These are phyloP conservation scores for Xylaria telfairii DNA, from an alignment of 495 filamentous ascomycete genomes.

Conservation along the genomic window DNA sequence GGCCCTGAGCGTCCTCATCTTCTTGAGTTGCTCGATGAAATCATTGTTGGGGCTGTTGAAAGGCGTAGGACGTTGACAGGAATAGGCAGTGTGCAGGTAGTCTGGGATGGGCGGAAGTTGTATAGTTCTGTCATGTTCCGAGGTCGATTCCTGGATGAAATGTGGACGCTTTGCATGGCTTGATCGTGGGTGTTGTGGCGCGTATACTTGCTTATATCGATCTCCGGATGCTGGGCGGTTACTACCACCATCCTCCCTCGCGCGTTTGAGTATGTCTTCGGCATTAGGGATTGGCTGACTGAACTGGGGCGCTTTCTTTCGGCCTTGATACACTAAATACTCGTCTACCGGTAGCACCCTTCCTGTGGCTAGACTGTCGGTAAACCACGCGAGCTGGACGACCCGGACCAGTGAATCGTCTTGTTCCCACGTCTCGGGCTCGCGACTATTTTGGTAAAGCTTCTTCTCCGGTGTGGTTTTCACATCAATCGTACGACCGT, in stretches of 20 bases:
- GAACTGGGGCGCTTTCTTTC: slow-evolving; percentile 34
- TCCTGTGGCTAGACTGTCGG: slow-evolving; percentile 61
- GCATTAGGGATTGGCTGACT: slow-evolving; percentile 12
- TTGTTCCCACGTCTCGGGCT: slow-evolving; percentile 12
- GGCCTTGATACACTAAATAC: slow-evolving; percentile 73
- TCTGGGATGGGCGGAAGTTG: slow-evolving; percentile 66
- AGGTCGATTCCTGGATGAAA: slow-evolving; percentile 70
- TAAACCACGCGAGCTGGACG: slow-evolving; percentile 78
- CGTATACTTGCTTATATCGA: slow-evolving; percentile 3
- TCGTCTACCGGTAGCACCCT: slow-evolving; percentile 61
- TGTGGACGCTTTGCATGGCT: slow-evolving; percentile 44
- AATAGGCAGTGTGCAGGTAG: slow-evolving; percentile 75
- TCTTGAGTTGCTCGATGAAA: slow-evolving; percentile 78
- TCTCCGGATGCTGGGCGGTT: slow-evolving; percentile 20
- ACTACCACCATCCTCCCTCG: slow-evolving; percentile 37
- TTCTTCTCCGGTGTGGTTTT: not conserved
- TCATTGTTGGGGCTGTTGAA: slow-evolving; percentile 70
- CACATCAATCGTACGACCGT: not conserved
- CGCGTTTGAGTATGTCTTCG: slow-evolving; percentile 41
- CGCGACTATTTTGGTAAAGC: slow-evolving; percentile 8
- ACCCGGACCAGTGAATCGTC: slow-evolving; percentile 62
- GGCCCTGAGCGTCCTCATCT: slow-evolving; percentile 72
- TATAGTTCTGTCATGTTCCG: slow-evolving; percentile 65
- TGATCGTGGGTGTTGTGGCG: slow-evolving; percentile 27
- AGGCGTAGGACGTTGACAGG: slow-evolving; percentile 82